These are phyloP conservation scores for Golubevia pallescens DNA, from an alignment of 1,284 basidiomycete genomes.

Conservation along the genomic window DNA sequence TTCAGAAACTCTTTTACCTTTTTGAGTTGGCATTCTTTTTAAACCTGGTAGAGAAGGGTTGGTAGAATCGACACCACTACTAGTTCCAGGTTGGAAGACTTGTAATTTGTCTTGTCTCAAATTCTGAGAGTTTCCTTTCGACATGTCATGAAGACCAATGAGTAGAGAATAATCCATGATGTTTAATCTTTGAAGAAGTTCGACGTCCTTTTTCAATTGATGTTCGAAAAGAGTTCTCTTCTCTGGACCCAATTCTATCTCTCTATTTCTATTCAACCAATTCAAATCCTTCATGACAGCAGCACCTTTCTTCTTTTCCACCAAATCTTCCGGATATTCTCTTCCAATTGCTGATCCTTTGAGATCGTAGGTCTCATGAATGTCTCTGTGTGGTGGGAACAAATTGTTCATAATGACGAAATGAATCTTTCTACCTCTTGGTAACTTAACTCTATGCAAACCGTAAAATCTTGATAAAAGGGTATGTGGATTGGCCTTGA, in stretches of 20 bases:
- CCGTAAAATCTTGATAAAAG: constrained; percentile 62
- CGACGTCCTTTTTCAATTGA: constrained; percentile 55
- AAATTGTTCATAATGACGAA: constrained; percentile 65
- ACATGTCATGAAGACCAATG: constrained; percentile 61
- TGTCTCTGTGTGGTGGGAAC: constrained; percentile 62
- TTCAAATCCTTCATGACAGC: constrained; percentile 61
- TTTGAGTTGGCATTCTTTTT: background rate
- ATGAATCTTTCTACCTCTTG: constrained; percentile 61
- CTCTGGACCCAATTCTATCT: constrained; percentile 57
- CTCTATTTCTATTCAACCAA: constrained; percentile 54
- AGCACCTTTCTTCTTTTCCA: constrained; percentile 49
- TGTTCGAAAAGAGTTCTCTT: constrained; percentile 50
- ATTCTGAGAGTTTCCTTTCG: constrained; percentile 51
- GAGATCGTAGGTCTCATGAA: constrained; percentile 63
- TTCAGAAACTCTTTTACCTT: background rate
- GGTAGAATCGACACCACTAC: constrained; percentile 14
- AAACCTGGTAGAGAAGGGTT: background rate
- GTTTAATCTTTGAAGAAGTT: constrained; percentile 47
- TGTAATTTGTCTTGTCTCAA: constrained; percentile 53
- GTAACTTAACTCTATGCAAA: constrained; percentile 62
- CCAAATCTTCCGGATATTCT: constrained; percentile 57
- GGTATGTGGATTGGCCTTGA: constrained; percentile 61
- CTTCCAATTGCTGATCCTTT: constrained; percentile 56
- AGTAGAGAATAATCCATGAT: constrained; percentile 64
- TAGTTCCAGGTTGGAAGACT: constrained; percentile 48